phyloP scores from a whole-genome alignment of 2,329 filamentous ascomycete species.

The Fonsecaea monophora region DNA sequence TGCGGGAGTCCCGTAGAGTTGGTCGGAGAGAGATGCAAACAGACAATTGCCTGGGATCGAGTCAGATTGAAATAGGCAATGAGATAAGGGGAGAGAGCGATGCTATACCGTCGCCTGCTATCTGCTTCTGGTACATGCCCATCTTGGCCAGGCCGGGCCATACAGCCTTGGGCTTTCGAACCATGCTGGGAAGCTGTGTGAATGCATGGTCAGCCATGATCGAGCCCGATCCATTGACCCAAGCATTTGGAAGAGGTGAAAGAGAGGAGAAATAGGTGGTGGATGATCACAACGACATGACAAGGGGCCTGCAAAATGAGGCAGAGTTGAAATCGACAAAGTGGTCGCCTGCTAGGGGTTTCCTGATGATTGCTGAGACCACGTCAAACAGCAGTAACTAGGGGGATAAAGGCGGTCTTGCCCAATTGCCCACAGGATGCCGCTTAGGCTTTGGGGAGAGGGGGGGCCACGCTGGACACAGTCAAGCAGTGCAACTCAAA shows the following conservation, averaged over 20 bases:
- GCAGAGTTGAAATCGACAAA: conserved; percentile 23
- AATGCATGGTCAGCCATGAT: conserved; percentile 42
- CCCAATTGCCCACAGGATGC: background rate
- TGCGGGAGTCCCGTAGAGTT: conserved; percentile 67
- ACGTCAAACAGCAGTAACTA: conserved; percentile 21
- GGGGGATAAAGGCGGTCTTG: background rate
- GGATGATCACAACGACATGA: conserved; percentile 30
- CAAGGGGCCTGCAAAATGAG: conserved; percentile 23
- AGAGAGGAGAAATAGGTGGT: conserved; percentile 9
- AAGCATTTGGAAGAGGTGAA: conserved; percentile 32
- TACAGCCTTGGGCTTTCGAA: conserved; percentile 40
- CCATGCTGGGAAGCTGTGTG: conserved; percentile 41
- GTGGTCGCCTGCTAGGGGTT: conserved; percentile 32
- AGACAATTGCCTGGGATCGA: conserved; percentile 67
- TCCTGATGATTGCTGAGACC: conserved; percentile 28
- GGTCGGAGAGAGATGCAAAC: conserved; percentile 71
- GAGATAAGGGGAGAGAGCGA: background rate
- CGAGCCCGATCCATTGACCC: conserved; percentile 40
- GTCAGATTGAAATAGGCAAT: conserved; percentile 20
- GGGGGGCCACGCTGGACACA: background rate
- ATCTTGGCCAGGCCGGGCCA: conserved; percentile 40
- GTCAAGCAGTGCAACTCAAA: background rate
- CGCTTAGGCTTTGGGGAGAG: background rate
- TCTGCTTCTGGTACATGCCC: conserved; percentile 39
- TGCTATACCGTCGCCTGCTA: conserved; percentile 39